Evolutionary conservation across 208 protist genomes (phyloP), one percentile per base, ranked within the genome.

Genomic region (Leptomonas seymouri): DNA sequence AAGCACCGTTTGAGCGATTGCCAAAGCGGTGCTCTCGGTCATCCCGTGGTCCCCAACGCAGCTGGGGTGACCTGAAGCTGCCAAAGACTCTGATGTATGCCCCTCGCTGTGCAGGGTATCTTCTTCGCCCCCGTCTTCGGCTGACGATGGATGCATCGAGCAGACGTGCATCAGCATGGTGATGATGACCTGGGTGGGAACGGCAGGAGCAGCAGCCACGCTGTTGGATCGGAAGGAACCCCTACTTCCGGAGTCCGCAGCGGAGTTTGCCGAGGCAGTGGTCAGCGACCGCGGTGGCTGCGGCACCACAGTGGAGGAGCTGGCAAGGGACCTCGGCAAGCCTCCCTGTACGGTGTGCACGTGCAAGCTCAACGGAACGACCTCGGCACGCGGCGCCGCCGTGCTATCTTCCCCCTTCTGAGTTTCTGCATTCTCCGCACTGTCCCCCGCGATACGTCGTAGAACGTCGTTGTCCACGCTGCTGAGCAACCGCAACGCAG

Each of bases 331-430:
- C 44, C 16, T 36, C 18, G 30, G 31, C 46, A 57, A 30, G 12
- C 42, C 59, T 14, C 57, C 58, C 54, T 77, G 71, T 8, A 71
- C 45, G 20, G 71, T 63, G 42, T 56, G 64, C 20, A 67, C 71
- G 30, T 71, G 71, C 46, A 77, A 42, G n/a, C 71, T 77, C 30
- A 77, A 50, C 49, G 71, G 71, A 21, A 64, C 64, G 14, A 67
- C 71, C 48, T 54, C 36, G 5, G 53, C 54, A 31, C 51, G 11
- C 9, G 57, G 20, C n/a, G 46, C 3, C 55, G 34, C 31, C 21
- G 31, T 36, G 31, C 9, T 20, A 2, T 23, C 34, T 54, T 18
- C 12, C 41, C 27, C 56, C 20, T 25, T 23, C 4, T 30, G 8
- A 7, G 21, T 20, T 20, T 44, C 31, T 5, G 23, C 39, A 8